phyloP scores from a whole-genome alignment of 306 rosid species.

The Sesbania bispinosa region DNA sequence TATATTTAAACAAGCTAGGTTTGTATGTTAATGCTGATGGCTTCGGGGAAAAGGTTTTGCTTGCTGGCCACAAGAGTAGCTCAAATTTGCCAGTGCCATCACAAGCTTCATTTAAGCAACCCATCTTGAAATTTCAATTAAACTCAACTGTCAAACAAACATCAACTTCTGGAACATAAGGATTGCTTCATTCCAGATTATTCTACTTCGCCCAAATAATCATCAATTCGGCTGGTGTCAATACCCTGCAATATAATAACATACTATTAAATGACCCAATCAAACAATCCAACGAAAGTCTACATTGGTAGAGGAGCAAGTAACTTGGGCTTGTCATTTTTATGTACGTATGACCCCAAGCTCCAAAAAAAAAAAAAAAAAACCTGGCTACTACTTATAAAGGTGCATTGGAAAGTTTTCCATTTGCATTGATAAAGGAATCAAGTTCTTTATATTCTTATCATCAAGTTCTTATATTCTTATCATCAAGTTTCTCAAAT shows the following conservation, averaged over 20 bases:
- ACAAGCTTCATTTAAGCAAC: conserved; percentile 4
- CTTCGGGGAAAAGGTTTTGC: conserved; percentile 19
- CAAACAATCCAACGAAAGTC: not conserved
- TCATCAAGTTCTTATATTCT: too few relatives aligned
- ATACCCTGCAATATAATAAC: conserved; percentile 63
- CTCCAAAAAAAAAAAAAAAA: not conserved
- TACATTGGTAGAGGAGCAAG: not conserved
- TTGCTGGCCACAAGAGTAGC: conserved; percentile 21
- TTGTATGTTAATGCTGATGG: conserved; percentile 1
- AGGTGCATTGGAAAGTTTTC: not conserved
- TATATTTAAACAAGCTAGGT: conserved; percentile 11
- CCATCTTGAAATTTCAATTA: conserved; percentile 12
- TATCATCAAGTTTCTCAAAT: not conserved
- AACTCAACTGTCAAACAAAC: conserved; percentile 30
- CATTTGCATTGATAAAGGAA: not conserved
- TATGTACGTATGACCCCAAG: not conserved
- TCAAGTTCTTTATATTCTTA: not conserved
- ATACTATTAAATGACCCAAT: not conserved
- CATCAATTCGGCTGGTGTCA: conserved; percentile 94
- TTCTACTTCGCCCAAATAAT: conserved; percentile 95
- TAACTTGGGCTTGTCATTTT: not conserved
- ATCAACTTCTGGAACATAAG: conserved; percentile 10
- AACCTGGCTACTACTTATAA: not conserved
- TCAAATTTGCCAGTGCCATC: conserved; percentile 23
- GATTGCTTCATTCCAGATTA: conserved; percentile 33